phyloP scores from a whole-genome alignment of 495 filamentous ascomycete species.

The Aspergillus conjunctus region DNA sequence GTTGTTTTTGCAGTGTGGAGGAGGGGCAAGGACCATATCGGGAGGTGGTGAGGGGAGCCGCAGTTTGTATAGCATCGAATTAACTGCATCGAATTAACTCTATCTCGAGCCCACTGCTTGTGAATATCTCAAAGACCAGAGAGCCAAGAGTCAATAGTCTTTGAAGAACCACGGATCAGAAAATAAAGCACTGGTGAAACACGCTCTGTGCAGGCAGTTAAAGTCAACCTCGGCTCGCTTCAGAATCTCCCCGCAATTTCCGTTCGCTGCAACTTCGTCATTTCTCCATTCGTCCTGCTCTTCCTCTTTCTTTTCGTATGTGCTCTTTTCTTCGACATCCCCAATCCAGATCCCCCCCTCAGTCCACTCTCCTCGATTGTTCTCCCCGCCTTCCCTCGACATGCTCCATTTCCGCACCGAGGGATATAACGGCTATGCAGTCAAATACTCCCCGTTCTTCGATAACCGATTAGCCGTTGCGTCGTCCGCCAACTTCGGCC shows the following conservation, averaged over 20 bases:
- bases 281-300: conserved; percentile 1
- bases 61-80: too few relatives aligned
- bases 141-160: too few relatives aligned
- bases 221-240: conserved; percentile 21
- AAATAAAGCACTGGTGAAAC: neutral
- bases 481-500: conserved; percentile 86
- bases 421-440: conserved; percentile 90
- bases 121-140: too few relatives aligned
- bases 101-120: too few relatives aligned
- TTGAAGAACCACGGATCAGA: neutral
- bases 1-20: too few relatives aligned
- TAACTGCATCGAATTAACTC: too few relatives aligned
- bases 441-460: conserved; percentile 98
- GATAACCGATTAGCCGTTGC: conserved; percentile 89
- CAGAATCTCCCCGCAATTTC: conserved; percentile 23
- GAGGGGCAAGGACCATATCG: too few relatives aligned
- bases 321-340: neutral
- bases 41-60: too few relatives aligned
- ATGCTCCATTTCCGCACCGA: conserved; percentile 95
- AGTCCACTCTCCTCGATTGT: conserved; percentile 1
- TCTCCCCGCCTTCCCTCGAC: conserved; percentile 3
- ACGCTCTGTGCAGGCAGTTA: neutral
- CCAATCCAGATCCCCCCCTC: conserved; percentile 1
- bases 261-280: conserved; percentile 5
- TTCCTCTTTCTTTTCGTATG: conserved; percentile 4